Evolutionary conservation across 805 yeast genomes (phyloP).

Genomic region (Sugiyamaella mastotermitis): DNA sequence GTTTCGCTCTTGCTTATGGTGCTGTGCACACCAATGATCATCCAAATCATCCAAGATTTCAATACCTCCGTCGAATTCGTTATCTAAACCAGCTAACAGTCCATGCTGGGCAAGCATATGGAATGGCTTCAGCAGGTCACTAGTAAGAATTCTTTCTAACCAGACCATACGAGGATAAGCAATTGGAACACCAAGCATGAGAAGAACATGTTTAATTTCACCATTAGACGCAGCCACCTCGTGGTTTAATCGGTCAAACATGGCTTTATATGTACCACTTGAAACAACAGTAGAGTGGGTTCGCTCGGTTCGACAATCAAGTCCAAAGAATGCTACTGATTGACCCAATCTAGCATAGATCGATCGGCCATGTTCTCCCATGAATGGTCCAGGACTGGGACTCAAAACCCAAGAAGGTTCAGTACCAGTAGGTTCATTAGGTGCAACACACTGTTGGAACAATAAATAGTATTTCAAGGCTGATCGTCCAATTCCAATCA

Average conservation of each 20-base stretch:
- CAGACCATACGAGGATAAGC: conserved; percentile 92
- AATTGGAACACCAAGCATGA: conserved; percentile 91
- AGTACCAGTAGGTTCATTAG: conserved; percentile 35
- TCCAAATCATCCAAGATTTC: conserved; percentile 89
- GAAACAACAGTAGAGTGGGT: conserved; percentile 52
- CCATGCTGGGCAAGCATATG: conserved; percentile 44
- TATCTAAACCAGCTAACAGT: conserved; percentile 65
- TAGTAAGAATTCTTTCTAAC: conserved; percentile 68
- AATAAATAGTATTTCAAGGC: conserved; percentile 86
- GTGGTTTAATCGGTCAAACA: conserved; percentile 52
- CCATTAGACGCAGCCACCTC: conserved; percentile 50
- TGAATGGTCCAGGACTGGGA: conserved; percentile 55
- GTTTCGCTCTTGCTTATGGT: conserved; percentile 85
- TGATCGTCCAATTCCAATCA: conserved; percentile 62
- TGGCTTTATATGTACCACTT: conserved; percentile 47
- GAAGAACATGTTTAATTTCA: conserved; percentile 65
- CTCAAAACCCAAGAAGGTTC: conserved; percentile 63
- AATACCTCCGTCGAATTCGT: conserved; percentile 86
- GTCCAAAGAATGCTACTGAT: conserved; percentile 63
- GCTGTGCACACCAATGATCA: conserved; percentile 93
- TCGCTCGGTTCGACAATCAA: conserved; percentile 93
- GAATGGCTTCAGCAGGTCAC: conserved; percentile 52
- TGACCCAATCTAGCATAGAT: conserved; percentile 69
- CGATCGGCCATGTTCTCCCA: conserved; percentile 61
- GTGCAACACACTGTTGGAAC: conserved; percentile 78